Percentiles rank a stretch among this genome's conserved stretches.
Conservation (phyloP, 192 early-diverging fungal species). For the Backusella morwellensis region DNA sequence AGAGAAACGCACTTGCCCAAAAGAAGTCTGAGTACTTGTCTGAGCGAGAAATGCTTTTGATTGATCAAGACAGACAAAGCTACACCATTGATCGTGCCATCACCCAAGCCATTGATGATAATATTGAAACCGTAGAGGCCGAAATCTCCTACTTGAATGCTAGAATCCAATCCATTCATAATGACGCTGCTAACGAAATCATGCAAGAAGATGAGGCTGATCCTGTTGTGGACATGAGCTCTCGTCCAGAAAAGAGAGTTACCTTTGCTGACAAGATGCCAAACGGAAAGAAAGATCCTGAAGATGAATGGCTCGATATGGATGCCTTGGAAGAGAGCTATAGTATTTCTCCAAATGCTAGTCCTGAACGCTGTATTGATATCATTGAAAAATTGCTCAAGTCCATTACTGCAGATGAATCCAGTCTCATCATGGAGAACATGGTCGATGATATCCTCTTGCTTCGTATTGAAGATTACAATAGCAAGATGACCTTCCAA, state of each 20-base stretch:
- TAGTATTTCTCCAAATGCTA: conserved; percentile 32
- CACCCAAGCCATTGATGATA: conserved; percentile 50
- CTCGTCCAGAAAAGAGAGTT: conserved; percentile 24
- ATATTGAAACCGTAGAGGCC: conserved; percentile 47
- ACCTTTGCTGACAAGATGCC: conserved; percentile 35
- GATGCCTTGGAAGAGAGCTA: conserved; percentile 26
- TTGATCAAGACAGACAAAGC: conserved; percentile 21
- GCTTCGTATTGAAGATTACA: conserved; percentile 47
- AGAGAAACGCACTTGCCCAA: conserved; percentile 39
- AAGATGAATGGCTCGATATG: conserved; percentile 29
- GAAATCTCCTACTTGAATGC: conserved; percentile 52
- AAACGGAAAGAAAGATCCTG: not conserved
- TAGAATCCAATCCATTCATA: conserved; percentile 45
- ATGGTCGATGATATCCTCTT: conserved; percentile 54
- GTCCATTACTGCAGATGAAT: conserved; percentile 43
- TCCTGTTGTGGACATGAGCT: conserved; percentile 14
- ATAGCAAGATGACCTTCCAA: conserved; percentile 39
- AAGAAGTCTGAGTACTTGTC: conserved; percentile 46
- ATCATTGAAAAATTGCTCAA: conserved; percentile 43
- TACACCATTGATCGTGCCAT: conserved; percentile 13
- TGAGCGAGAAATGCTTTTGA: conserved; percentile 41
- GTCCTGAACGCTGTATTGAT: conserved; percentile 44
- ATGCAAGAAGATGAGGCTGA: conserved; percentile 18
- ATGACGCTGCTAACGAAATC: conserved; percentile 39
- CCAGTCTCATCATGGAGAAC: conserved; percentile 46